Conservation (phyloP, 768 basidiomycete species). For the Kwoniella sp. region DNA sequence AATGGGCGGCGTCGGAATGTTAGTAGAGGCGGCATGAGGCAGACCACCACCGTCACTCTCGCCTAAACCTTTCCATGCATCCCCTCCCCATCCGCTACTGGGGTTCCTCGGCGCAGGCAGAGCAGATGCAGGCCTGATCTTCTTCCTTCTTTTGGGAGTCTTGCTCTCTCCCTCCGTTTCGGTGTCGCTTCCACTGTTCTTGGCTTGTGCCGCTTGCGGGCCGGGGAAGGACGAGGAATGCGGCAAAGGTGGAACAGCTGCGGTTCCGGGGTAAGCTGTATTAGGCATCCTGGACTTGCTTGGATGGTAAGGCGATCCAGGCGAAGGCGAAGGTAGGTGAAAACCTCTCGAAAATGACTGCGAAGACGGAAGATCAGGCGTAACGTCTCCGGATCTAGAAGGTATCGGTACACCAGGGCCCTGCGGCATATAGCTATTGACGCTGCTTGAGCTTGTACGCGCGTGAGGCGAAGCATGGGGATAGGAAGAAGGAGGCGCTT, state of each 20-base stretch:
- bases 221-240: slow-evolving; percentile 40
- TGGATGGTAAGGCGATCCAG: slow-evolving; percentile 40
- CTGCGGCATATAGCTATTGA: slow-evolving; percentile 16
- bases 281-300: background rate
- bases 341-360: slow-evolving; percentile 44
- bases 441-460: slow-evolving; percentile 17
- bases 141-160: slow-evolving; percentile 31
- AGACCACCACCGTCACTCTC: background rate
- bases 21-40: background rate
- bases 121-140: slow-evolving; percentile 39
- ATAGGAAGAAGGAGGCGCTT: slow-evolving; percentile 33
- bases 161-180: slow-evolving; percentile 32
- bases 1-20: background rate
- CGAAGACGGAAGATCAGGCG: slow-evolving; percentile 21
- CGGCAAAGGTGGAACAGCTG: slow-evolving; percentile 33
- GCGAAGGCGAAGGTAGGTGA: slow-evolving; percentile 47
- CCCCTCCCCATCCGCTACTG: slow-evolving; percentile 6
- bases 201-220: background rate
- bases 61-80: slow-evolving; percentile 23
- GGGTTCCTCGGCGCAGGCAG: slow-evolving; percentile 25
- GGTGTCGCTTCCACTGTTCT: slow-evolving; percentile 29
- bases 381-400: slow-evolving; percentile 2
- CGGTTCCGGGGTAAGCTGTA: background rate
- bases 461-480: slow-evolving; percentile 3
- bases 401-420: slow-evolving; percentile 19